A percentile compares a stretch with the other conserved stretches of the same genome.
These are phyloP conservation scores for Teratosphaeria viscida DNA, from an alignment of 2,329 filamentous ascomycete genomes.

Conservation along the genomic window DNA sequence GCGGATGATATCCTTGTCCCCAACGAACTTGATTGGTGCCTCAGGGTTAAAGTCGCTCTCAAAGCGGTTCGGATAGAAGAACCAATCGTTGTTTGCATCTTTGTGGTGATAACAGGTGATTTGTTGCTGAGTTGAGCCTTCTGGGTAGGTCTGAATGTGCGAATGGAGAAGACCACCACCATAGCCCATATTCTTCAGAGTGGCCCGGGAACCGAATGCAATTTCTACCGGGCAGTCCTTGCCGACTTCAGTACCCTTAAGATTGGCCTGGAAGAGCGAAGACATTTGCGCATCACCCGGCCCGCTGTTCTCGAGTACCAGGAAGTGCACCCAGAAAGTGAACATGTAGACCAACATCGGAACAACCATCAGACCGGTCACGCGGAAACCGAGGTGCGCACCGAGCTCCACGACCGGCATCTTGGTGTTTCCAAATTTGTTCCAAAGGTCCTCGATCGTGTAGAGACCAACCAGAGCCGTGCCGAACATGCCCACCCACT, in stretches of 20 bases:
- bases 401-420: slow-evolving; percentile 75
- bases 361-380: slow-evolving; percentile 78
- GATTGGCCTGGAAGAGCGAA: slow-evolving; percentile 95
- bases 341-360: slow-evolving; percentile 89
- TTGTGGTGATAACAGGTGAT: slow-evolving; percentile 99
- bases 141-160: slow-evolving; percentile 90
- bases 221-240: slow-evolving; percentile 90
- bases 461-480: slow-evolving; percentile 92
- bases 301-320: slow-evolving; percentile 83
- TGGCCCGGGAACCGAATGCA: slow-evolving; percentile 77
- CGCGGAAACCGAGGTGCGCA: slow-evolving; percentile 68
- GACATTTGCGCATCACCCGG: slow-evolving; percentile 99
- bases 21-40: slow-evolving; percentile 60
- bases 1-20: slow-evolving; percentile 67
- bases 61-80: slow-evolving; percentile 86
- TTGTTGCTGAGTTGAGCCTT: slow-evolving; percentile 89
- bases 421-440: slow-evolving; percentile 88
- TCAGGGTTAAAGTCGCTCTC: slow-evolving; percentile 63
- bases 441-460: slow-evolving; percentile 93
- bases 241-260: slow-evolving; percentile 85
- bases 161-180: slow-evolving; percentile 93
- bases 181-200: slow-evolving; percentile 98
- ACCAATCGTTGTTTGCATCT: slow-evolving; percentile 99
- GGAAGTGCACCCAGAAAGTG: slow-evolving; percentile 90
- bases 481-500: slow-evolving; percentile 93